Conservation (phyloP, 306 rosid species). For the Crataegus laevigata region DNA sequence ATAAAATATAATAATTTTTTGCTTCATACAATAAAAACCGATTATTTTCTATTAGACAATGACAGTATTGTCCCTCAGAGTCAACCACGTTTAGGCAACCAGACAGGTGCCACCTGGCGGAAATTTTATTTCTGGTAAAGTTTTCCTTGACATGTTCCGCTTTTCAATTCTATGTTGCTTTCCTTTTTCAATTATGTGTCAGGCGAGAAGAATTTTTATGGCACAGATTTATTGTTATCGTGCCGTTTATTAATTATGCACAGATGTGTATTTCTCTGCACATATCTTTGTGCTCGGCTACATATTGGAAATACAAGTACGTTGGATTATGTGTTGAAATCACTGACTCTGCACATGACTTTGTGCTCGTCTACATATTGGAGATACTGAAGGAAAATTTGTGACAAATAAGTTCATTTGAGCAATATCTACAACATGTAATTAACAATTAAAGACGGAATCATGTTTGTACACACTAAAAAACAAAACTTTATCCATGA, state of each 20-base stretch:
- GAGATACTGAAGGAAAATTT: too few relatives aligned
- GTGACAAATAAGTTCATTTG: too few relatives aligned
- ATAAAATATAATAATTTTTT: neutral
- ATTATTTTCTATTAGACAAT: neutral
- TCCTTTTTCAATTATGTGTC: conserved; percentile 17
- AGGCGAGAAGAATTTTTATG: neutral
- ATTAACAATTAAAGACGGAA: too few relatives aligned
- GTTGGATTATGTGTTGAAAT: too few relatives aligned
- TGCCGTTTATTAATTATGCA: neutral
- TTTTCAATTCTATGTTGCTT: conserved; percentile 5
- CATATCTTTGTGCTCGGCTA: too few relatives aligned
- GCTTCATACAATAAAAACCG: neutral
- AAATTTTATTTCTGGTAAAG: conserved; percentile 24
- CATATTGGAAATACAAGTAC: too few relatives aligned
- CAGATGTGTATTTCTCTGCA: too few relatives aligned
- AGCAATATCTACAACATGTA: too few relatives aligned
- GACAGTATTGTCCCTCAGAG: conserved; percentile 19
- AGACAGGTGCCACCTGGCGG: conserved; percentile 44
- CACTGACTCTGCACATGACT: too few relatives aligned
- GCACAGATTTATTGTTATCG: neutral
- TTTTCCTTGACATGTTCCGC: conserved; percentile 33
- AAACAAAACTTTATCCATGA: too few relatives aligned
- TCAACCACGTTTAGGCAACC: conserved; percentile 22
- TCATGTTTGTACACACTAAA: too few relatives aligned
- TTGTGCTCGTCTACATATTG: too few relatives aligned